A percentile compares a stretch with the other conserved stretches of the same genome.
These are phyloP conservation scores for Populus tomentosa DNA, from an alignment of 441 rosid genomes.

Conservation along the genomic window DNA sequence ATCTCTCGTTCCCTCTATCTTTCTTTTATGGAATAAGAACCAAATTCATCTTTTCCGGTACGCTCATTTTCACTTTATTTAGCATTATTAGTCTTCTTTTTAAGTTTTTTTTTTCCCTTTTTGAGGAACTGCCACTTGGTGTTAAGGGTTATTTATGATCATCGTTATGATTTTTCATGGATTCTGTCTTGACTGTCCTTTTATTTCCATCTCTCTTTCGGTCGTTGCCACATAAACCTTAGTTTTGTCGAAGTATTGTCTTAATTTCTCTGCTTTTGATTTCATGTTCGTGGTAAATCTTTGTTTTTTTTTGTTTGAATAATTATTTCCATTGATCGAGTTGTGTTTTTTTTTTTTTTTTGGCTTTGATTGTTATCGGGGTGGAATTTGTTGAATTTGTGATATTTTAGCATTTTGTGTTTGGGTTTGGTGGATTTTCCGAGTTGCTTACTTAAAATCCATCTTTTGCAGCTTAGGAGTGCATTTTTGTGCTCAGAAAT, in stretches of 20 bases:
- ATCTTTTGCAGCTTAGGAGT: not conserved
- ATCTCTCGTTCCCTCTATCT: not conserved
- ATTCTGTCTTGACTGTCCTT: not conserved
- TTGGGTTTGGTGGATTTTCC: slow-evolving; percentile 7
- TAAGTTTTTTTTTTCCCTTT: not conserved
- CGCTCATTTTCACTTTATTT: slow-evolving; percentile 11
- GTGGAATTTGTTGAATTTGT: slow-evolving; percentile 10
- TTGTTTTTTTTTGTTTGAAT: not conserved
- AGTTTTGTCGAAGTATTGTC: slow-evolving; percentile 5
- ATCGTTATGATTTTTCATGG: not conserved
- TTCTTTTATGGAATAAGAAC: slow-evolving; percentile 20
- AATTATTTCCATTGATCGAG: not conserved
- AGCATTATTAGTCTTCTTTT: not conserved
- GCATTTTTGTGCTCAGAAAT: not conserved
- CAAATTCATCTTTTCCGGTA: not conserved
- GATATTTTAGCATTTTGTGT: not conserved
- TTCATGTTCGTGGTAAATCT: not conserved
- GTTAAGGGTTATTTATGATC: slow-evolving; percentile 22
- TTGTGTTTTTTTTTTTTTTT: not conserved
- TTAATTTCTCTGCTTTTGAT: slow-evolving; percentile 3
- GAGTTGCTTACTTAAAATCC: not conserved
- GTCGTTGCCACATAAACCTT: not conserved
- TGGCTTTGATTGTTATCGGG: slow-evolving; percentile 1
- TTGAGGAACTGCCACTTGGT: not conserved
- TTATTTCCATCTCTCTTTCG: not conserved